Evolutionary conservation across 768 basidiomycete genomes (phyloP), one percentile per base, ranked within the genome.

Genomic region (Phaeotremella skinneri): DNA sequence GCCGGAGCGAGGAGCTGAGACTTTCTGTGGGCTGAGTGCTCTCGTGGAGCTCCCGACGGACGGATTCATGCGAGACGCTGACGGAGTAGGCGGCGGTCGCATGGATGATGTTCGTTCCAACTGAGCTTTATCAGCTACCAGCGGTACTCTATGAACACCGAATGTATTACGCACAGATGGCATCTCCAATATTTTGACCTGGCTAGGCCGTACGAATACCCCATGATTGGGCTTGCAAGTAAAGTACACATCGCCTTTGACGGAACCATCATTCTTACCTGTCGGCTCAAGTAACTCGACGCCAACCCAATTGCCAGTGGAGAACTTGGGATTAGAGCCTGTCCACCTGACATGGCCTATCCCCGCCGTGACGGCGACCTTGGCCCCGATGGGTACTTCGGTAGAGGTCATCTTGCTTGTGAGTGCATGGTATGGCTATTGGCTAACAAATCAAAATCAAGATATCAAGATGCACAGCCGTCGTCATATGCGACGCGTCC

Each of bases 231-330:
- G 79, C 68, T 82, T 83, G 79, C 91, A 97, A 17, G 79, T 81
- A 76, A 99, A 99, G 79, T 98, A 99, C 1, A 77, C 62, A 49
- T 85, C 77, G 16, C 87, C 91, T 32, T 86, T 81, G 6, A 99
- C 88, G 1, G 85, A 83, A 1, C 96, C 96, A 67, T 98, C 90
- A 80, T 99, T 99, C 85, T 98, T 99, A 37, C 96, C 96, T 45
- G 84, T 87, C 6, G 84, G 78, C 68, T 73, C 71, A n/a, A 67
- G 47, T 49, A 99, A 83, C 70, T 94, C 92, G 53, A 98, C 85
- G 9, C 96, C 96, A 50, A 96, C 82, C 94, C 94, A 99, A 81
- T 88, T 91, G 0, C 96, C 96, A 1, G 85, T 77, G 21, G 89
- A 83, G 75, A 97, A 97, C 1, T 83, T 81, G 0, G 94, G 77